Evolutionary conservation across 768 basidiomycete species (phyloP).

Genomic region (Chiua virens): DNA sequence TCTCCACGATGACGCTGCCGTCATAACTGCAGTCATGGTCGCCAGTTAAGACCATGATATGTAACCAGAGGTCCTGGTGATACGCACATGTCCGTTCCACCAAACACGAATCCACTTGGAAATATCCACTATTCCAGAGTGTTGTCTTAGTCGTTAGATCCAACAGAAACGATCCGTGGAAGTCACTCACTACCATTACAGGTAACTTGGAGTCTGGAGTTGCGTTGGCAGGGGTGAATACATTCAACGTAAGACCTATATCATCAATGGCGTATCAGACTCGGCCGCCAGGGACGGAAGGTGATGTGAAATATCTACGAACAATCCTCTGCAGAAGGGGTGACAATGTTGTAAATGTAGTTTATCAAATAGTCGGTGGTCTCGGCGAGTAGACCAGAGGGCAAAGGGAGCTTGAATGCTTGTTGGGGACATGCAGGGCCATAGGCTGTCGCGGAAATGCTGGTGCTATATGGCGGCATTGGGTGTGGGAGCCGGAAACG

Average conservation of each 20-base stretch:
- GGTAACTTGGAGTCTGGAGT: conserved; percentile 46
- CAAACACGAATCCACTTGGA: conserved; percentile 37
- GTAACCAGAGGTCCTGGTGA: no score
- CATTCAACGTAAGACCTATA: conserved; percentile 53
- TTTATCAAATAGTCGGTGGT: conserved; percentile 23
- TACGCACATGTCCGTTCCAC: conserved; percentile 17
- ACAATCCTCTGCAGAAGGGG: conserved; percentile 49
- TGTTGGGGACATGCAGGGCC: conserved; percentile 14
- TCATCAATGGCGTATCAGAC: neutral
- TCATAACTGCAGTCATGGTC: neutral
- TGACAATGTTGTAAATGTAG: conserved; percentile 28
- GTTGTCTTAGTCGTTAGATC: no score
- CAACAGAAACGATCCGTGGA: no score
- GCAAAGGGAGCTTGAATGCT: neutral
- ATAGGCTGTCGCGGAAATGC: no score
- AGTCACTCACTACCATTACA: conserved; percentile 47
- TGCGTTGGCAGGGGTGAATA: conserved; percentile 44
- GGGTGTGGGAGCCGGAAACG: no score
- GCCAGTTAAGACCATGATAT: neutral
- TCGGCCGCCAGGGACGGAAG: neutral
- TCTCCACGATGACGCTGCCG: conserved; percentile 31
- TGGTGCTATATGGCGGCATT: no score
- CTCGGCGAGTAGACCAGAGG: conserved; percentile 17
- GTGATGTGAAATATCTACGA: conserved; percentile 12
- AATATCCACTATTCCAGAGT: conserved; percentile 30